Conservation (phyloP, 129 eudicot genomes). For the Flaveria sonorensis region DNA sequence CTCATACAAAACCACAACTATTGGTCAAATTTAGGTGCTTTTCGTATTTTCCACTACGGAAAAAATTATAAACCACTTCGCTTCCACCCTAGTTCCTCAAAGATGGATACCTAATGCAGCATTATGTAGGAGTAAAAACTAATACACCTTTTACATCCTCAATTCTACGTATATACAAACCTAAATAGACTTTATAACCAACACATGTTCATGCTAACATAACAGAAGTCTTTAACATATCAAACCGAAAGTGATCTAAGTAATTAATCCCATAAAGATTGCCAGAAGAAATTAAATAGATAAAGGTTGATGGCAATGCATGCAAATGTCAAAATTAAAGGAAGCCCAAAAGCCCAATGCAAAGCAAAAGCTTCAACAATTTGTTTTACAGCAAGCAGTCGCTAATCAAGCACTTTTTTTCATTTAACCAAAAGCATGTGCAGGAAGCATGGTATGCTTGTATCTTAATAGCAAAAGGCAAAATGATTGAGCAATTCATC, state of each 20-base stretch:
- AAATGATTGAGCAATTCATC: conserved; percentile 21
- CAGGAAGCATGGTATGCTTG: conserved; percentile 6
- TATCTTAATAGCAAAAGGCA: conserved; percentile 16
- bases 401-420: conserved; percentile 1
- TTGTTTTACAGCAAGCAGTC: not conserved
- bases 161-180: not conserved
- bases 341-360: too few relatives aligned
- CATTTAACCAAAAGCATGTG: conserved; percentile 21
- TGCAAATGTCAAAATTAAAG: conserved; percentile 1
- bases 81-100: conserved; percentile 1
- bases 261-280: not conserved
- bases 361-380: conserved; percentile 24
- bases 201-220: not conserved
- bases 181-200: not conserved
- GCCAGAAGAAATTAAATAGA: not conserved
- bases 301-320: not conserved
- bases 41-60: not conserved
- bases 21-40: not conserved
- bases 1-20: not conserved
- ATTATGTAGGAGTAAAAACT: not conserved
- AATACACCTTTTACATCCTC: not conserved
- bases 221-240: not conserved
- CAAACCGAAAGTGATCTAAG: not conserved
- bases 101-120: not conserved
- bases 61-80: not conserved